Evolutionary conservation across 2,329 filamentous ascomycete genomes (phyloP), one percentile per base, ranked within the genome.

Genomic region (Fusarium domesticum): DNA sequence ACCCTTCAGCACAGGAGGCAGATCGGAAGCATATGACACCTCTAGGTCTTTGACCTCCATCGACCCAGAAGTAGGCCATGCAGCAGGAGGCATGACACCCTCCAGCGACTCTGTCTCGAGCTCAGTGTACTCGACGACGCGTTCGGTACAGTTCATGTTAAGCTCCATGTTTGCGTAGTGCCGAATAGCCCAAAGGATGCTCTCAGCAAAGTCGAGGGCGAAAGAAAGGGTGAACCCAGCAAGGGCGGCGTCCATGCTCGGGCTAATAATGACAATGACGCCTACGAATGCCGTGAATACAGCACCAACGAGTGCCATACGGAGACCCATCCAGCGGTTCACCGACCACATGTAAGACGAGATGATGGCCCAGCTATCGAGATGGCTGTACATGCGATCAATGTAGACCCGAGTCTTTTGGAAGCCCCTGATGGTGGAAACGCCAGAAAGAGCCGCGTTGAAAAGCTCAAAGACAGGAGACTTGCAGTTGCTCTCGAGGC

Each of bases 401-500:
- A 87, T 71, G 52, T 89, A 92, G 1, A 75, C 73, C 16, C 80
- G 72, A 0, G 74, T 70, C 69, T 88, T 89, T 51, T 81, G 81
- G 54, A 87, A 92, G 0, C 85, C 84, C 11, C 88, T 80, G 40
- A 93, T 88, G 0, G 87, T 91, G 2, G 80, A 74, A 15, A 93
- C 79, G 5, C 88, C 88, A 0, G 79, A 77, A 8, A 92, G 75
- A 0, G 85, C 80, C 1, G 85, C 82, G 10, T 83, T 84, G 57
- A 92, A 91, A 50, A 88, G 82, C 62, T 92, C 87, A 56, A 89
- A 91, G 1, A 92, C 81, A 0, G 88, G 88, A 0, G 83, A 87
- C 64, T 89, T 91, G 43, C 81, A 78, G 3, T 78, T 88, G 52
- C 83, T 88, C 64, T 92, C 87, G 1, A 92, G 75, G 5, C 88